Conservation (phyloP, 2,329 filamentous ascomycete genomes). For the Hypoxylon sp. region DNA sequence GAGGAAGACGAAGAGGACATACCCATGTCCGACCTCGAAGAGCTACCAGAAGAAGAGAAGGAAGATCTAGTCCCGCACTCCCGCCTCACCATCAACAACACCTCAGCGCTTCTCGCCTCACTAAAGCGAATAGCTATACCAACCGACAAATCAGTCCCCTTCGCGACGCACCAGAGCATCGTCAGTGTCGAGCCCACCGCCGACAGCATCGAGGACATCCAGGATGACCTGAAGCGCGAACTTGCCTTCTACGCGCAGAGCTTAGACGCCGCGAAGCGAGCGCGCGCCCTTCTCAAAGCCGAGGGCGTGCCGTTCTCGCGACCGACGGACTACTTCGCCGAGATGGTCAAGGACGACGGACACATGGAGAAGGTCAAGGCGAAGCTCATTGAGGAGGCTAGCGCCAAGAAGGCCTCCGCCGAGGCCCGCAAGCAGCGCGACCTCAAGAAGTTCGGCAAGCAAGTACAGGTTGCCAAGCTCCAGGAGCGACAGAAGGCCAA, state of each 20-base stretch:
- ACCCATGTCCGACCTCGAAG: slow-evolving; percentile 87
- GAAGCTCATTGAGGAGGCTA: slow-evolving; percentile 92
- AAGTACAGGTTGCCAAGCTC: slow-evolving; percentile 94
- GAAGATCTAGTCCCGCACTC: slow-evolving; percentile 91
- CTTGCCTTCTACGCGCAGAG: slow-evolving; percentile 93
- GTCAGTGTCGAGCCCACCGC: slow-evolving; percentile 75
- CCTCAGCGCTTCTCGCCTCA: slow-evolving; percentile 82
- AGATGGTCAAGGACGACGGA: slow-evolving; percentile 98
- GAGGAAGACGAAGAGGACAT: slow-evolving; percentile 89
- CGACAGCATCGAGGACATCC: slow-evolving; percentile 80
- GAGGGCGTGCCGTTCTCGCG: slow-evolving; percentile 89
- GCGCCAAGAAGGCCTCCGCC: slow-evolving; percentile 89
- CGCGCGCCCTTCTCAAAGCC: slow-evolving; percentile 79
- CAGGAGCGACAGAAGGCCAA: slow-evolving; percentile 95
- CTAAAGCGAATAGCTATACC: slow-evolving; percentile 83
- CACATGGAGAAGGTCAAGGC: slow-evolving; percentile 98
- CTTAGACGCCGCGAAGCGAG: slow-evolving; percentile 80
- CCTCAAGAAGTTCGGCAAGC: slow-evolving; percentile 99
- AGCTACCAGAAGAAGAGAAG: slow-evolving; percentile 81
- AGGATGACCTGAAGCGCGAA: slow-evolving; percentile 93
- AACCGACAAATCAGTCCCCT: slow-evolving; percentile 75
- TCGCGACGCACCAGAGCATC: slow-evolving; percentile 85
- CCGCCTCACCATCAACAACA: slow-evolving; percentile 97
- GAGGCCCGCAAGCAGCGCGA: slow-evolving; percentile 94
- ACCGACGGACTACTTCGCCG: slow-evolving; percentile 95